phyloP scores from a whole-genome alignment of 176 grass and related monocot species.

The Zizania latifolia region DNA sequence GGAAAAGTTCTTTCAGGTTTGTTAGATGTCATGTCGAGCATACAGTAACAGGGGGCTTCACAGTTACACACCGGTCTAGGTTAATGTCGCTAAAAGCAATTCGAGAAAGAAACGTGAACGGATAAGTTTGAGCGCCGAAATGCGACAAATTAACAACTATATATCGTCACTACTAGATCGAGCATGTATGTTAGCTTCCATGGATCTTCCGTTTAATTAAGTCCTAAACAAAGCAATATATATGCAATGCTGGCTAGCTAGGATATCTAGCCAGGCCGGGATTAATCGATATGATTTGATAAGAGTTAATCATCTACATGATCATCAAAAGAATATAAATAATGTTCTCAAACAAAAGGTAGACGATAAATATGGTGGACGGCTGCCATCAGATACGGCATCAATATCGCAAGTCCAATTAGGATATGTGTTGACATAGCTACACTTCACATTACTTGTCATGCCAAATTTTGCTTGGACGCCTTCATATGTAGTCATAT shows the following conservation, averaged over 20 bases:
- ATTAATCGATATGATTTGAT: not conserved
- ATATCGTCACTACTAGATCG: not conserved
- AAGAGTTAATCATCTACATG: not conserved
- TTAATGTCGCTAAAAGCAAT: conserved; percentile 42
- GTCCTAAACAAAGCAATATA: conserved; percentile 23
- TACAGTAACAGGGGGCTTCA: conserved; percentile 40
- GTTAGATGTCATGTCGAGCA: conserved; percentile 50
- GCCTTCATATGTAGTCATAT: not conserved
- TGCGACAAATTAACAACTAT: conserved; percentile 30
- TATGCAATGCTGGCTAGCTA: too few relatives aligned
- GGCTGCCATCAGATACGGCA: conserved; percentile 4
- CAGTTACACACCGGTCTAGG: conserved; percentile 49
- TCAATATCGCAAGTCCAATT: conserved; percentile 3
- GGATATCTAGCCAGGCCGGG: not conserved
- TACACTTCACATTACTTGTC: not conserved
- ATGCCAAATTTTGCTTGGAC: not conserved
- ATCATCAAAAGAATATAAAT: not conserved
- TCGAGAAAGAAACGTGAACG: conserved; percentile 40
- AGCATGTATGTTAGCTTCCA: not conserved
- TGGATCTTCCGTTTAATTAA: not conserved
- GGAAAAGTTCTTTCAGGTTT: conserved; percentile 36
- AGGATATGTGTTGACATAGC: not conserved
- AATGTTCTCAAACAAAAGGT: conserved; percentile 20
- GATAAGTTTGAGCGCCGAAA: conserved; percentile 41
- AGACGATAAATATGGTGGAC: conserved; percentile 25